Conservation (phyloP, 805 yeast genomes). For the Candida manassasensis region DNA sequence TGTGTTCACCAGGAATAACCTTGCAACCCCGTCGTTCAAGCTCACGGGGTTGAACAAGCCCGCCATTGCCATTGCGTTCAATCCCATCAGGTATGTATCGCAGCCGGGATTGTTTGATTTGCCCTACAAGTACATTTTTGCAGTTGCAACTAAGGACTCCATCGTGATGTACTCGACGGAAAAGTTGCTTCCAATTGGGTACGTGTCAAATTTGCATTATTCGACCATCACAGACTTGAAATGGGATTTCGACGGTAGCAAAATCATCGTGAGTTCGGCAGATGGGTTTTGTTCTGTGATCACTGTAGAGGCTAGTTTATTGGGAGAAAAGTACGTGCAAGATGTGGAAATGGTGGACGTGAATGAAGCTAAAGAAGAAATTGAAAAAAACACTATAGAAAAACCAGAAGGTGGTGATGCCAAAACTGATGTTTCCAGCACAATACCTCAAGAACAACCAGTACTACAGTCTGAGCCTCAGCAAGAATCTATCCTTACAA, state of each 20-base stretch:
- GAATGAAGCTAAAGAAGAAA: neutral
- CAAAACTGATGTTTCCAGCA: neutral
- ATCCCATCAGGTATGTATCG: conserved; percentile 54
- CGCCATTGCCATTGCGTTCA: conserved; percentile 76
- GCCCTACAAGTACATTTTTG: conserved; percentile 81
- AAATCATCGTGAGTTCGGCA: conserved; percentile 72
- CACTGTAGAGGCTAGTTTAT: conserved; percentile 44
- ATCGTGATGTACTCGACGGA: conserved; percentile 81
- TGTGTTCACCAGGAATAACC: conserved; percentile 67
- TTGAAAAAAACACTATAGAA: too few relatives aligned
- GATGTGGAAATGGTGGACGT: conserved; percentile 1
- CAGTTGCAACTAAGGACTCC: conserved; percentile 88
- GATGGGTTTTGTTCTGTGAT: conserved; percentile 88
- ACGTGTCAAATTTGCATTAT: conserved; percentile 77
- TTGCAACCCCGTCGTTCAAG: conserved; percentile 72
- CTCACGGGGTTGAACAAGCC: conserved; percentile 80
- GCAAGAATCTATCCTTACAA: neutral
- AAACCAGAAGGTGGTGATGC: neutral
- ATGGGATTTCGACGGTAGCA: conserved; percentile 77
- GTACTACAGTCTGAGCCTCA: conserved; percentile 1
- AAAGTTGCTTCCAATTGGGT: conserved; percentile 60
- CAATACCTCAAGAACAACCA: neutral
- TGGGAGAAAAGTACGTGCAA: conserved; percentile 43
- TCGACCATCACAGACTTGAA: conserved; percentile 81
- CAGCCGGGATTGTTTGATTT: conserved; percentile 42